These are phyloP conservation scores for Gamarada debralockiae DNA, from an alignment of 495 filamentous ascomycete species.

Conservation along the genomic window DNA sequence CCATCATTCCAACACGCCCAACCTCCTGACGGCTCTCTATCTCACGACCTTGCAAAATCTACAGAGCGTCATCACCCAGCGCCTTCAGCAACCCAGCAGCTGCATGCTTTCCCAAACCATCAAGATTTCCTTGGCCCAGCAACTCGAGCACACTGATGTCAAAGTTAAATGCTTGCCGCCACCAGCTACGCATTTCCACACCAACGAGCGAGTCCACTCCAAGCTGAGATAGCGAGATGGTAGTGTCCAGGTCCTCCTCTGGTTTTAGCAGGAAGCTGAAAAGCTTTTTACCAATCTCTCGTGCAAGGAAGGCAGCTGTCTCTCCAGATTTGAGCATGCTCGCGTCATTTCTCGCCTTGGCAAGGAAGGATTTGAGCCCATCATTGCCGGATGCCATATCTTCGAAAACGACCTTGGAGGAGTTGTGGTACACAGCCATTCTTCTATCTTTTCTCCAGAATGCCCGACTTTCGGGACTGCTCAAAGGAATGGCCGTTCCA, in stretches of 20 bases:
- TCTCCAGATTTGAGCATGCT: conserved; percentile 10
- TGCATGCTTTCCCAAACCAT: too few relatives aligned
- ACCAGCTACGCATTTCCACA: conserved; percentile 51
- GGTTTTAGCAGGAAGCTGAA: conserved; percentile 35
- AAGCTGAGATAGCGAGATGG: conserved; percentile 32
- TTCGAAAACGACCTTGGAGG: neutral
- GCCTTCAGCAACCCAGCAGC: too few relatives aligned
- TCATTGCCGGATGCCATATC: conserved; percentile 5
- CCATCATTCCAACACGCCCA: too few relatives aligned
- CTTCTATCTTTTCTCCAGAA: conserved; percentile 26
- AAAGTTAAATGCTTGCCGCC: conserved; percentile 35
- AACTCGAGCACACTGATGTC: conserved; percentile 36
- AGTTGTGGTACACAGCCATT: conserved; percentile 28
- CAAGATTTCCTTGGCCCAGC: too few relatives aligned
- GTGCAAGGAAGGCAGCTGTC: conserved; percentile 17
- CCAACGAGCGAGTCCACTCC: conserved; percentile 53
- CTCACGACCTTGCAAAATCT: too few relatives aligned
- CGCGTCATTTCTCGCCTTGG: conserved; percentile 11
- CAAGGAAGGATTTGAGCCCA: conserved; percentile 21
- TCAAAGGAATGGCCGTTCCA: conserved; percentile 14
- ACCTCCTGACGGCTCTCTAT: too few relatives aligned
- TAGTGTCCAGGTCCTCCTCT: conserved; percentile 36
- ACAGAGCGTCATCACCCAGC: too few relatives aligned
- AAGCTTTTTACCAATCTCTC: conserved; percentile 31
- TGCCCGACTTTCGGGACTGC: conserved; percentile 13